These are phyloP conservation scores for Loxodes magnus DNA, from an alignment of 73 alveolate genomes.

Conservation along the genomic window DNA sequence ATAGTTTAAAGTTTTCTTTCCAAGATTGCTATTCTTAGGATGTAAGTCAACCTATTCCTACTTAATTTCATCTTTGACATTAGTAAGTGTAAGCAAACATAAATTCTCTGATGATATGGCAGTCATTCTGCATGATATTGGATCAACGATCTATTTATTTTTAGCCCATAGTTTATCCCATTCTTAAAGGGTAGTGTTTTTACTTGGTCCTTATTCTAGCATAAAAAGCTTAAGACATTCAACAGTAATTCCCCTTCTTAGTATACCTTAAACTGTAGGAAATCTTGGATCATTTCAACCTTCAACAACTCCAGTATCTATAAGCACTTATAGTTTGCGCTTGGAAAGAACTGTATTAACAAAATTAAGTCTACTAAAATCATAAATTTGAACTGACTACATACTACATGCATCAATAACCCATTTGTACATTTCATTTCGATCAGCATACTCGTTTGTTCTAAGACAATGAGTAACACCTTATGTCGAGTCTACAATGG, in stretches of 20 bases:
- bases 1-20: slow-evolving; percentile 35
- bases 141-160: slow-evolving; percentile 70
- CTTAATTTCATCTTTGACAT: slow-evolving; percentile 23
- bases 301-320: slow-evolving; percentile 80
- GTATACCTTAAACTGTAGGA: slow-evolving; percentile 97
- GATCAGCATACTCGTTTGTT: slow-evolving; percentile 92
- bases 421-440: slow-evolving; percentile 88
- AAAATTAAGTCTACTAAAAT: slow-evolving; percentile 76
- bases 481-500: slow-evolving; percentile 91
- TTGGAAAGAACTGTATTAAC: slow-evolving; percentile 75
- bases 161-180: slow-evolving; percentile 93
- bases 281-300: slow-evolving; percentile 99
- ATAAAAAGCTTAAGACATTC: slow-evolving; percentile 87
- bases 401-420: slow-evolving; percentile 55
- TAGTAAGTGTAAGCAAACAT: slow-evolving; percentile 40
- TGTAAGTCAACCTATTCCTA: slow-evolving; percentile 24
- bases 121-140: slow-evolving; percentile 71
- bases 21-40: slow-evolving; percentile 39
- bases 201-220: slow-evolving; percentile 90
- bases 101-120: slow-evolving; percentile 50
- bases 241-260: slow-evolving; percentile 96
- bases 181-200: slow-evolving; percentile 81
- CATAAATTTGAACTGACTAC: slow-evolving; percentile 66
- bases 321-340: slow-evolving; percentile 83
- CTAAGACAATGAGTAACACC: slow-evolving; percentile 97